Evolutionary conservation across 169 alveolate species (phyloP), one percentile per base, ranked within the genome.

Genomic region (Plasmodium inui): DNA sequence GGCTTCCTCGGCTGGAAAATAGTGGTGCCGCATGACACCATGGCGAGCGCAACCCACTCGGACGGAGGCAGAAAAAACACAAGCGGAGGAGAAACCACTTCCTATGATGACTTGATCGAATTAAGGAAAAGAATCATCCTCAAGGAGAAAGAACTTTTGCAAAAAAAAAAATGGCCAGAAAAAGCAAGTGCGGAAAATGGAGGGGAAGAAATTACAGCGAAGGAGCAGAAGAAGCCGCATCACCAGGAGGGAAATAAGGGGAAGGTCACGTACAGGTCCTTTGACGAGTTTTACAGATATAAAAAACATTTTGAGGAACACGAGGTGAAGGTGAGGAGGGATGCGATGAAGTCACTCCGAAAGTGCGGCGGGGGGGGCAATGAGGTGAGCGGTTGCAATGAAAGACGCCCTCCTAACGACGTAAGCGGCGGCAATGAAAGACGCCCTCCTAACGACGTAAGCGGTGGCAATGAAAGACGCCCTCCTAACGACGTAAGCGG

Each of bases 211-310:
- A 55, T 39, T n/a, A 7, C 28, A 17, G 41, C 17, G 39, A 86
- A 85, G 57, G 37, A 61, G 19, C 9, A 22, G 22, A 10, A 22
- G 39, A 22, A 19, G n/a, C n/a, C n/a, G n/a, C n/a, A n/a, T n/a
- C n/a, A 26, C 4, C 90, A 32, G 50, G 41, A 90, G n/a, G 30
- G 8, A n/a, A 50, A 50, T 26, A 71, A 72, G 17, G 83, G 74
- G 22, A 79, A 90, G 39, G 57, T 80, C 53, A n/a, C 22, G 41
- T 90, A 90, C 46, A 80, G 94, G 82, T 14, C 94, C 17, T 90
- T 90, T 79, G 94, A 90, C 73, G 84, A 90, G 44, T 90, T 90
- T 81, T 90, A 90, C 55, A 81, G 80, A 70, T 90, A 81, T 81
- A 90, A 81, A 90, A 90, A 79, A 46, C 2, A 80, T 28, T 90